phyloP scores from a whole-genome alignment of 148 eudicot genomes.

The Polygonum maritimum region DNA sequence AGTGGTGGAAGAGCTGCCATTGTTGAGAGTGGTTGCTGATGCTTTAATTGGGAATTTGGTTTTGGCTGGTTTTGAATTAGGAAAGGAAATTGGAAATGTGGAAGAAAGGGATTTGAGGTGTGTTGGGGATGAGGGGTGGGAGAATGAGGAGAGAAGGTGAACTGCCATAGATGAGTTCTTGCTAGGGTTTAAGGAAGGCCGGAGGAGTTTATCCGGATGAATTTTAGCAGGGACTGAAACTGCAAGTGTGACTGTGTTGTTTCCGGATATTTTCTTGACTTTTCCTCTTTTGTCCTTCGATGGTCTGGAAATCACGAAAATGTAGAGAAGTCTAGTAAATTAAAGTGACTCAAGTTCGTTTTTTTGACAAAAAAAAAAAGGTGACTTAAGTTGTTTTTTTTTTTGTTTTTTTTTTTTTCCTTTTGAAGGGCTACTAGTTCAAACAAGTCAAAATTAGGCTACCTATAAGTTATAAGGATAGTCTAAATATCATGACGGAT shows the following conservation, averaged over 20 bases:
- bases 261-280: neutral
- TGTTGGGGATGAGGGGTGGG: neutral
- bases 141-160: slow-evolving; percentile 20
- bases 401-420: too few relatives aligned
- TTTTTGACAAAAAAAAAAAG: too few relatives aligned
- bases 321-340: too few relatives aligned
- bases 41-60: too few relatives aligned
- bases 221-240: neutral
- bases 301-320: too few relatives aligned
- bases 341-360: too few relatives aligned
- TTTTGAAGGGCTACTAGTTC: too few relatives aligned
- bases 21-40: neutral
- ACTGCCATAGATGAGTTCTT: slow-evolving; percentile 21
- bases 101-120: neutral
- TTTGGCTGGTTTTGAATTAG: neutral
- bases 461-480: too few relatives aligned
- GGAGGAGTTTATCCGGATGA: slow-evolving; percentile 1
- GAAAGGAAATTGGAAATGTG: neutral
- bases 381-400: too few relatives aligned
- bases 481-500: too few relatives aligned
- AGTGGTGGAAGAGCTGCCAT: slow-evolving; percentile 8
- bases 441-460: too few relatives aligned
- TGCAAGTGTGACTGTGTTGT: neutral
- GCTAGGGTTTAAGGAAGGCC: slow-evolving; percentile 21
- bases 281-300: neutral